Conservation (phyloP, 345 rosid genomes). For the Eucalyptus cloeziana region DNA sequence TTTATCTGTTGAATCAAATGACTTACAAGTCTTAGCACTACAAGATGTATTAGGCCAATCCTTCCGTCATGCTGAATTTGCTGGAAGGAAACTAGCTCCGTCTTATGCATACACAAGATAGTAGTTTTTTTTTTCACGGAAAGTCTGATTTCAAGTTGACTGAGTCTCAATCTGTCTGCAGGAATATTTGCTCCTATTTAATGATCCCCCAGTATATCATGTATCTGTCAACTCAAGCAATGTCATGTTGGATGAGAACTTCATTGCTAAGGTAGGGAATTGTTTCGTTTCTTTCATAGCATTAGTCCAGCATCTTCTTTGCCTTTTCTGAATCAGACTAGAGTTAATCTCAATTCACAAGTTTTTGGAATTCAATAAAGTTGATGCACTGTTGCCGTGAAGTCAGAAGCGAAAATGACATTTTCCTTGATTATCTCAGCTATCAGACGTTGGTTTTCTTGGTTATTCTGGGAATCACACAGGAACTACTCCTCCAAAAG, state of each 20-base stretch:
- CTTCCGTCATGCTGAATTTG: background rate
- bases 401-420: background rate
- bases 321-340: background rate
- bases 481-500: constrained; percentile 25
- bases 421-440: constrained; percentile 14
- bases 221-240: constrained; percentile 77
- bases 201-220: constrained; percentile 46
- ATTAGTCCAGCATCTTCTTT: background rate
- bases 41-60: background rate
- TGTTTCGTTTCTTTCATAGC: background rate
- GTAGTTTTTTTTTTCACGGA: background rate
- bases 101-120: background rate
- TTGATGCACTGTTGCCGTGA: background rate
- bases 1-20: background rate
- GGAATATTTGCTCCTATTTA: constrained; percentile 84
- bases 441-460: constrained; percentile 51
- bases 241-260: constrained; percentile 81
- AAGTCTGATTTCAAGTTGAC: background rate
- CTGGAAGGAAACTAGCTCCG: background rate
- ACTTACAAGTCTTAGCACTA: background rate
- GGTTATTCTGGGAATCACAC: constrained; percentile 16
- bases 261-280: constrained; percentile 56
- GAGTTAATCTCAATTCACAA: background rate
- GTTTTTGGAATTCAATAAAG: background rate
- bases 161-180: constrained; percentile 1